phyloP scores from a whole-genome alignment of 2,329 filamentous ascomycete species.

The Malbranchea zuffiana region DNA sequence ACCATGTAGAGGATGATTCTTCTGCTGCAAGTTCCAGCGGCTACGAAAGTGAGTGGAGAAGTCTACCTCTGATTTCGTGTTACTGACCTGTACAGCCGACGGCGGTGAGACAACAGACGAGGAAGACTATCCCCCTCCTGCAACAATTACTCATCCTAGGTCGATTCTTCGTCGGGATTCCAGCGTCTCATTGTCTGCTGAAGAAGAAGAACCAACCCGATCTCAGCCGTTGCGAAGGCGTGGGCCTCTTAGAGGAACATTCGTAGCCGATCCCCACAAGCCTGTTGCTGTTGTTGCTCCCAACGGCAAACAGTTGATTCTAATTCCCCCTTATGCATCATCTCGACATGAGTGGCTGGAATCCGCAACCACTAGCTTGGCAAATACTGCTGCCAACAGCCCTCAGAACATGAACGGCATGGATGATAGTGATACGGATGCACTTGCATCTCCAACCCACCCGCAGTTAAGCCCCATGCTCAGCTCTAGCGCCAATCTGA shows the following conservation, averaged over 20 bases:
- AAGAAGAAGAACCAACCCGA: slow-evolving; percentile 27
- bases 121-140: slow-evolving; percentile 43
- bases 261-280: slow-evolving; percentile 39
- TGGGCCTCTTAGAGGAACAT: slow-evolving; percentile 39
- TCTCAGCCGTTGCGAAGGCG: slow-evolving; percentile 28
- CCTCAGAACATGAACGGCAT: slow-evolving; percentile 30
- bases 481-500: slow-evolving; percentile 60
- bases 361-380: slow-evolving; percentile 32
- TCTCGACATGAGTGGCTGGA: slow-evolving; percentile 38
- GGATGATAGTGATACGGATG: slow-evolving; percentile 38
- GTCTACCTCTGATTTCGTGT: background rate
- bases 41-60: slow-evolving; percentile 47
- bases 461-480: slow-evolving; percentile 44
- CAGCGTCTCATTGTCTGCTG: slow-evolving; percentile 33
- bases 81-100: slow-evolving; percentile 36
- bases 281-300: slow-evolving; percentile 39
- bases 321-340: slow-evolving; percentile 38
- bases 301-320: slow-evolving; percentile 39
- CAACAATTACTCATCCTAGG: slow-evolving; percentile 38
- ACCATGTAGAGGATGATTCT: slow-evolving; percentile 38
- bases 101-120: slow-evolving; percentile 52
- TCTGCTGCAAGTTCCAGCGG: slow-evolving; percentile 38
- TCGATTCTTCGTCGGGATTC: slow-evolving; percentile 43
- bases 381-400: slow-evolving; percentile 34
- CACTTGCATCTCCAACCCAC: slow-evolving; percentile 29